Percentiles rank a stretch among this genome's conserved stretches.
Conservation (phyloP, 129 eudicot species). For the Flaveria brownii region DNA sequence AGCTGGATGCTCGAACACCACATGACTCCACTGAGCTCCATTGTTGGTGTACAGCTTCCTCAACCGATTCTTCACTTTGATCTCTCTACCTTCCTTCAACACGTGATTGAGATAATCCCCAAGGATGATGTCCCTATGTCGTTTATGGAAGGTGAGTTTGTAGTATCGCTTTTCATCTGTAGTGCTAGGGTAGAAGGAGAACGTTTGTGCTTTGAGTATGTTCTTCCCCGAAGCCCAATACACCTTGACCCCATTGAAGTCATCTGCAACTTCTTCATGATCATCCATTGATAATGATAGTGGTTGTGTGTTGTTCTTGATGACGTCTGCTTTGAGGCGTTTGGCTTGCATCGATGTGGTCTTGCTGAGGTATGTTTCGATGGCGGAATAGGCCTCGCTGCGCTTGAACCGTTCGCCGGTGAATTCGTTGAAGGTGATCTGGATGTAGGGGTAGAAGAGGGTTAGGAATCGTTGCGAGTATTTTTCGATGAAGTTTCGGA, state of each 20-base stretch:
- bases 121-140: conserved; percentile 24
- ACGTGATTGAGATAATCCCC: conserved; percentile 41
- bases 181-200: conserved; percentile 39
- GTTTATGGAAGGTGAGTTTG: conserved; percentile 40
- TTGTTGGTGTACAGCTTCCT: conserved; percentile 42
- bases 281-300: conserved; percentile 48
- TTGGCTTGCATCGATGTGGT: conserved; percentile 43
- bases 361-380: conserved; percentile 48
- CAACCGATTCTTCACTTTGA: conserved; percentile 31
- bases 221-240: conserved; percentile 47
- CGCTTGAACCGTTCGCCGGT: conserved; percentile 41
- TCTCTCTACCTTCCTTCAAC: conserved; percentile 42
- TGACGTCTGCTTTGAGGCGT: conserved; percentile 41
- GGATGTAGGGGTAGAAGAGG: conserved; percentile 48
- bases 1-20: conserved; percentile 43
- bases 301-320: conserved; percentile 28
- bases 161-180: conserved; percentile 50
- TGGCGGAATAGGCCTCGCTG: conserved; percentile 48
- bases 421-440: conserved; percentile 52
- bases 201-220: conserved; percentile 30
- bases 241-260: conserved; percentile 44
- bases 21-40: conserved; percentile 38
- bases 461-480: conserved; percentile 31
- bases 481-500: conserved; percentile 31
- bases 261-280: conserved; percentile 50